Conservation (phyloP, 306 rosid genomes). For the Arachis stenosperma region DNA sequence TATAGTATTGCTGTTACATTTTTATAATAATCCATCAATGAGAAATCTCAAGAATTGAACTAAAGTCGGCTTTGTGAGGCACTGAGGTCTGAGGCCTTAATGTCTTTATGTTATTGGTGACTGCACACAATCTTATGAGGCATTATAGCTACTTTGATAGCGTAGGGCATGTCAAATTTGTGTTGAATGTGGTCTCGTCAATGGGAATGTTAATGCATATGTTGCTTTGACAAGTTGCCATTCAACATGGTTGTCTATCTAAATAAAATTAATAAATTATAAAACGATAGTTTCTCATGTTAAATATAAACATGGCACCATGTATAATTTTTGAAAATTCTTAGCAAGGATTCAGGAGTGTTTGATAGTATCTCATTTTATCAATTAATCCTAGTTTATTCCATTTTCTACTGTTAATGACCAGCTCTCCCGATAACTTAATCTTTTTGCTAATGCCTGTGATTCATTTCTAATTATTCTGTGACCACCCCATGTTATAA, state of each 20-base stretch:
- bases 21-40: not conserved
- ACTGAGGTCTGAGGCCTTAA: no score
- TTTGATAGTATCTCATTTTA: conserved; percentile 4
- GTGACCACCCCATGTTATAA: not conserved
- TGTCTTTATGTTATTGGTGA: no score
- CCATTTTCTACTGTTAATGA: not conserved
- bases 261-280: not conserved
- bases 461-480: not conserved
- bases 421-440: conserved; percentile 15
- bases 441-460: conserved; percentile 13
- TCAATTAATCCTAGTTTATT: conserved; percentile 17
- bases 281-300: not conserved
- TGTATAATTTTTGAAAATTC: not conserved
- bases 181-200: not conserved
- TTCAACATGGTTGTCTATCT: not conserved
- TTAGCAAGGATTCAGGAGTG: not conserved
- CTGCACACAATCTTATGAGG: not conserved
- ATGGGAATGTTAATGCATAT: not conserved
- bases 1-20: no score
- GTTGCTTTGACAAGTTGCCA: not conserved
- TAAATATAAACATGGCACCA: not conserved
- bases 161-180: not conserved
- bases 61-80: not conserved
- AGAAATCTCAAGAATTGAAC: not conserved
- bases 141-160: not conserved